phyloP scores from a whole-genome alignment of 352 stramenopile genomes.

The Globisporangium cystogenes region DNA sequence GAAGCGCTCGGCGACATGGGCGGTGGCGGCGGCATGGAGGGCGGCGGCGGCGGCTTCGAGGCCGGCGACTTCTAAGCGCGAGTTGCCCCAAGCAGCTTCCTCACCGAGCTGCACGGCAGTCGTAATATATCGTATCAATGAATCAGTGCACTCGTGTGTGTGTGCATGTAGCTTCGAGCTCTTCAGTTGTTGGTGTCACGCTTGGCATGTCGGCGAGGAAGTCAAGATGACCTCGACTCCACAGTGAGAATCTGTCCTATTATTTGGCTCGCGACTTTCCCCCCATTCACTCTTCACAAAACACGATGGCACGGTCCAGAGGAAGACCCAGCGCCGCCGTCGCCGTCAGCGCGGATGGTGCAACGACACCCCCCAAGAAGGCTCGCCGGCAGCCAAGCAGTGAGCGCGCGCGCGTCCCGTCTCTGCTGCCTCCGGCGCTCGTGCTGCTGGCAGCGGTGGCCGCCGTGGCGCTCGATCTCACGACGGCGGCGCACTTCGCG shows the following conservation, averaged over 20 bases:
- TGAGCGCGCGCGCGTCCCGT: not conserved
- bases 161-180: no score
- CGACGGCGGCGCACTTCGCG: slow-evolving; percentile 39
- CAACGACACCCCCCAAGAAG: not conserved
- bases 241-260: no score
- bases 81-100: not conserved
- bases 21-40: slow-evolving; percentile 10
- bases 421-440: slow-evolving; percentile 30
- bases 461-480: slow-evolving; percentile 50
- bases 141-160: no score
- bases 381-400: not conserved
- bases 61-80: slow-evolving; percentile 17
- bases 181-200: no score
- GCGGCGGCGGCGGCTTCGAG: slow-evolving; percentile 10
- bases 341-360: no score
- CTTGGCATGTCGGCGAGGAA: no score
- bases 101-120: not conserved
- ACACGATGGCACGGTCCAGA: not conserved
- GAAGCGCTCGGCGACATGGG: slow-evolving; percentile 34
- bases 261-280: no score
- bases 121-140: not conserved
- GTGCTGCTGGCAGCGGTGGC: slow-evolving; percentile 29
- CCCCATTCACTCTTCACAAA: no score
- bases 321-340: no score
- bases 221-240: no score